These are phyloP conservation scores for Theileria sp. DNA, from an alignment of 169 alveolate genomes.

Conservation along the genomic window DNA sequence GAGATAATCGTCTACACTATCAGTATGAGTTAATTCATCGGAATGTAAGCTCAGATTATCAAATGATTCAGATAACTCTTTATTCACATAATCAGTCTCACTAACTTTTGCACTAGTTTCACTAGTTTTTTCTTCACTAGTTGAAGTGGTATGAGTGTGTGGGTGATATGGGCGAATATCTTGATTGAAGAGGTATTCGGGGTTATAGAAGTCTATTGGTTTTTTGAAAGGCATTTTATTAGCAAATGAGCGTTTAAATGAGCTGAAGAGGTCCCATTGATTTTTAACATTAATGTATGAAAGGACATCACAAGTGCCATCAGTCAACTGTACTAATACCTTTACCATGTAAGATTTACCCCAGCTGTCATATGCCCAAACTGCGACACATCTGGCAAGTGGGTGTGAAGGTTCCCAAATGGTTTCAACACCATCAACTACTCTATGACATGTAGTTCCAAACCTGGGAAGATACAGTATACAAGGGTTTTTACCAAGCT, in stretches of 20 bases:
- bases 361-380: conserved; percentile 12
- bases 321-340: neutral
- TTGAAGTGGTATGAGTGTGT: neutral
- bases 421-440: neutral
- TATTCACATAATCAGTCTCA: no score
- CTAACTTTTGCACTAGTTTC: neutral
- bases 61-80: no score
- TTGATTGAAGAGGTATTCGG: conserved; percentile 10
- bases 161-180: neutral
- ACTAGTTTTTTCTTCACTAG: neutral
- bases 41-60: no score
- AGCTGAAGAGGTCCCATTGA: neutral
- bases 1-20: no score
- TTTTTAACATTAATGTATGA: neutral
- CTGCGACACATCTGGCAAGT: conserved; percentile 9
- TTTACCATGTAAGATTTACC: neutral
- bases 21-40: no score
- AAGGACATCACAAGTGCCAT: conserved; percentile 9
- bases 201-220: conserved; percentile 6
- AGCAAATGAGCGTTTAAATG: neutral
- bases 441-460: neutral
- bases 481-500: neutral
- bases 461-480: neutral
- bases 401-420: neutral
- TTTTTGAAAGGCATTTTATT: neutral